Conservation (phyloP, 176 grass and related monocot genomes). For the Lolium rigidum region DNA sequence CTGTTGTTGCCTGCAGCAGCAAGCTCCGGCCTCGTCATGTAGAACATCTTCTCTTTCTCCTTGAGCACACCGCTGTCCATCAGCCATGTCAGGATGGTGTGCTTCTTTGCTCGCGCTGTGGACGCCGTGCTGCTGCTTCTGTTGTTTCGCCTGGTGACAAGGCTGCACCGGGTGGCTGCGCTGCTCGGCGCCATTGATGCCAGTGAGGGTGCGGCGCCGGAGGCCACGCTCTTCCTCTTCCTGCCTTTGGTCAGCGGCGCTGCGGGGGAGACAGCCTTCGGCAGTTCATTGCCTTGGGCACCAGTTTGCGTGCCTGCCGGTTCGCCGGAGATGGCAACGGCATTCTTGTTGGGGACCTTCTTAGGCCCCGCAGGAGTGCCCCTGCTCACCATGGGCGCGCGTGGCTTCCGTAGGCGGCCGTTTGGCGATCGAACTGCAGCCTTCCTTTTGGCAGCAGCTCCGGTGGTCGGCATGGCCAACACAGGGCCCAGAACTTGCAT, state of each 20-base stretch:
- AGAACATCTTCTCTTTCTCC: constrained; percentile 62
- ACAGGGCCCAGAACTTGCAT: no score
- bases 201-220: neutral
- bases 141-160: constrained; percentile 3
- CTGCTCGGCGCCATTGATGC: neutral
- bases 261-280: neutral
- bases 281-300: neutral
- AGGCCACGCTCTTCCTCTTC: constrained; percentile 4
- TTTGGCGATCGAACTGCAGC: neutral
- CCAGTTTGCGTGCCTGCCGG: neutral
- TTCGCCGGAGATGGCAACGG: neutral
- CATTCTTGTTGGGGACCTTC: neutral
- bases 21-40: constrained; percentile 34
- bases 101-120: constrained; percentile 14
- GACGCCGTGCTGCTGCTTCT: neutral
- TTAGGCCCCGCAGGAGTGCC: neutral
- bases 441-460: neutral
- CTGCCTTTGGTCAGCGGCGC: neutral
- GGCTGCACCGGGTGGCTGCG: neutral
- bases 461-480: neutral
- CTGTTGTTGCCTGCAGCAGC: neutral
- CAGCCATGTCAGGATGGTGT: constrained; percentile 77
- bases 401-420: constrained; percentile 34
- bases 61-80: constrained; percentile 57
- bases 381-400: constrained; percentile 31